Base-by-base conservation (phyloP, 2,329 filamentous ascomycete genomes). In the Cordyceps fumosorosea region DNA sequence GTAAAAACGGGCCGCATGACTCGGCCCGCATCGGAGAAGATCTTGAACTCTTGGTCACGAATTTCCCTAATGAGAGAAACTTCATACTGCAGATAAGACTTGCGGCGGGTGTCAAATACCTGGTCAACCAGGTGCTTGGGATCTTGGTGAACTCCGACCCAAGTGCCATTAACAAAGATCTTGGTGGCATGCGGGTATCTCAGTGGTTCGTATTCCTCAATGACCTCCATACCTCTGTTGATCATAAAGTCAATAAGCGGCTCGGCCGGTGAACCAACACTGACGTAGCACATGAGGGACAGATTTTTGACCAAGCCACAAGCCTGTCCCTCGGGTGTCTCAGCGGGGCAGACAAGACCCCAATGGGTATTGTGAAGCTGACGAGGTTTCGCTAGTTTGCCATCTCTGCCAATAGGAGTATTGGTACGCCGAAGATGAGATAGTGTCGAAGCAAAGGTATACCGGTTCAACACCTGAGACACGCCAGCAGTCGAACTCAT, bases 291-390 rank as follows among this genome's bases (percentile, higher is more conserved):
- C 93, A 99, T 98, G 58, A 99, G 82, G 6, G 95, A 93, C 73
- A 99, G 73, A 71, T 99, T 99, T 82, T 99, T 99, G 76, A 99
- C 95, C 66, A 99, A 81, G 78, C 95, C 95, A 79, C 95, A 99
- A 76, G 95, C 95, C 75, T 99, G 95, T 66, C 95, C 95, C 84
- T 99, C 95, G 26, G 95, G 95, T 18, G 95, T 99, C 75, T 99
- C 95, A 34, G 95, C 93, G 34, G 95, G 95, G 75, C 95, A 99
- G 20, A 99, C 93, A 69, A 98, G 80, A 65, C 95, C 95, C 95
- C 95, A 99, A 73, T 99, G 95, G 7, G 93, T 98, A 76, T 98
- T 98, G 81, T 99, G 95, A 66, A 99, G 83, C 77, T 99, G 96
- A 64, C 95, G 90, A 45, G 95, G 95, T 76, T 99, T 99, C 47